A percentile compares a stretch with the other conserved stretches of the same genome.
Conservation (phyloP, 768 basidiomycete species). For the Trametes meyenii region DNA sequence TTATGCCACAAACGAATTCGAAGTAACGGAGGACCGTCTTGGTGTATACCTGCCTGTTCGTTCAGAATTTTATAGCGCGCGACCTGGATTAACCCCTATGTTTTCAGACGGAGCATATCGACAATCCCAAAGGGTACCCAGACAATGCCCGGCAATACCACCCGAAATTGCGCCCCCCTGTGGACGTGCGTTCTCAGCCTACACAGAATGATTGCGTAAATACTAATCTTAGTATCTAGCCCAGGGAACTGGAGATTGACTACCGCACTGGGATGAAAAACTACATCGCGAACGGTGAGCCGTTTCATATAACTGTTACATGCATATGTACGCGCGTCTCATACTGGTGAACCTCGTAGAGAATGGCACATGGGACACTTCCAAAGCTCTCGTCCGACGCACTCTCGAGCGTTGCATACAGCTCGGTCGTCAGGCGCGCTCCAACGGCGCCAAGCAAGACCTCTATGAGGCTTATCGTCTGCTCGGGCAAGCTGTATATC, state of each 20-base stretch:
- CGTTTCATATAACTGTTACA: background rate
- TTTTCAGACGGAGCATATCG: constrained; percentile 78
- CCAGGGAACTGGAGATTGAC: constrained; percentile 84
- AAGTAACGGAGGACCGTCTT: constrained; percentile 81
- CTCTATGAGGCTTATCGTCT: constrained; percentile 81
- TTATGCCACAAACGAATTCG: constrained; percentile 82
- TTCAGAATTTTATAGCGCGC: constrained; percentile 14
- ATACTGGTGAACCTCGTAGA: constrained; percentile 40
- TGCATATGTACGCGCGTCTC: background rate
- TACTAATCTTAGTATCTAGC: constrained; percentile 40
- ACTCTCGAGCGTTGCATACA: constrained; percentile 80
- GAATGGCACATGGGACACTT: constrained; percentile 85
- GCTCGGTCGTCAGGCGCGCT: constrained; percentile 65
- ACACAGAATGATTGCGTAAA: background rate
- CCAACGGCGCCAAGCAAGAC: constrained; percentile 62
- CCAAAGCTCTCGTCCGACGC: constrained; percentile 73
- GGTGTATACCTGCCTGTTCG: constrained; percentile 82
- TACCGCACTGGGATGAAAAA: constrained; percentile 92
- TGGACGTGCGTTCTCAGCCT: constrained; percentile 54
- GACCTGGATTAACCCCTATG: background rate
- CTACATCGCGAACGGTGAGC: constrained; percentile 79
- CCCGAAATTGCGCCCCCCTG: constrained; percentile 75
- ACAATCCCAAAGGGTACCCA: constrained; percentile 91
- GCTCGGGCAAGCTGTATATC: constrained; percentile 66
- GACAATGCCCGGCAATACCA: constrained; percentile 83